These are phyloP conservation scores for Trichoderma koningii DNA, from an alignment of 2,329 filamentous ascomycete species.

Conservation along the genomic window DNA sequence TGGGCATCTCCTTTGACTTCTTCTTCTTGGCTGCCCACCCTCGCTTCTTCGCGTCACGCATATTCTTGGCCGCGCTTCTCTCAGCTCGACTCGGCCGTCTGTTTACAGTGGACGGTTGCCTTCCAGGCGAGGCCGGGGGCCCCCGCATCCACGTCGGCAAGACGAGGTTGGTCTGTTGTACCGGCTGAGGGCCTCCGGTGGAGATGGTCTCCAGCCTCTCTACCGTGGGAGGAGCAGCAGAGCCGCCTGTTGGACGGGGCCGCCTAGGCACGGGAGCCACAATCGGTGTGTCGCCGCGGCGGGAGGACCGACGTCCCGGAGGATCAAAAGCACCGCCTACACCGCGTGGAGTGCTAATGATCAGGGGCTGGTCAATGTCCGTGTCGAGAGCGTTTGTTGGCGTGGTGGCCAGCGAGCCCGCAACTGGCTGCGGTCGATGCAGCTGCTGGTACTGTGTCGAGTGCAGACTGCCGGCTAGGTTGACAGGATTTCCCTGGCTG, in stretches of 20 bases:
- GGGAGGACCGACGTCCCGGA: conserved; percentile 41
- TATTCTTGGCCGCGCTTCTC: conserved; percentile 63
- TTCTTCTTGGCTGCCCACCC: conserved; percentile 56
- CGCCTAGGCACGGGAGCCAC: conserved; percentile 57
- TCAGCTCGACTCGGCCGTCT: conserved; percentile 58
- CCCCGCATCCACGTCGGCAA: conserved; percentile 43
- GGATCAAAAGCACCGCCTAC: conserved; percentile 56
- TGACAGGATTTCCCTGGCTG: conserved; percentile 44
- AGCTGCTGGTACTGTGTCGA: conserved; percentile 28
- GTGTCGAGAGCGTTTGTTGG: not conserved
- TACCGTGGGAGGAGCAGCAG: conserved; percentile 48
- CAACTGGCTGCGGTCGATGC: conserved; percentile 11
- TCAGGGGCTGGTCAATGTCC: conserved; percentile 55
- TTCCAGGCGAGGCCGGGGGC: conserved; percentile 39
- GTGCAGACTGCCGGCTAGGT: conserved; percentile 47
- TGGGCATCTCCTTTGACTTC: conserved; percentile 38
- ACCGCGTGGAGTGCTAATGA: conserved; percentile 62
- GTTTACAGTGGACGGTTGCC: conserved; percentile 47
- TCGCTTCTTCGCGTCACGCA: conserved; percentile 59
- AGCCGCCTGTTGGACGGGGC: conserved; percentile 44
- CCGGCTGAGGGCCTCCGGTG: conserved; percentile 37
- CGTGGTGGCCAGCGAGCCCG: not conserved
- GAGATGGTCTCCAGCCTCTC: conserved; percentile 60
- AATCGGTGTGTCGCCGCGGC: conserved; percentile 48
- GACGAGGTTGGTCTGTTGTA: conserved; percentile 29